Percentiles rank a stretch among this genome's conserved stretches.
phyloP scores from a whole-genome alignment of 305 asterid genomes.

The Coffea humblotiana region DNA sequence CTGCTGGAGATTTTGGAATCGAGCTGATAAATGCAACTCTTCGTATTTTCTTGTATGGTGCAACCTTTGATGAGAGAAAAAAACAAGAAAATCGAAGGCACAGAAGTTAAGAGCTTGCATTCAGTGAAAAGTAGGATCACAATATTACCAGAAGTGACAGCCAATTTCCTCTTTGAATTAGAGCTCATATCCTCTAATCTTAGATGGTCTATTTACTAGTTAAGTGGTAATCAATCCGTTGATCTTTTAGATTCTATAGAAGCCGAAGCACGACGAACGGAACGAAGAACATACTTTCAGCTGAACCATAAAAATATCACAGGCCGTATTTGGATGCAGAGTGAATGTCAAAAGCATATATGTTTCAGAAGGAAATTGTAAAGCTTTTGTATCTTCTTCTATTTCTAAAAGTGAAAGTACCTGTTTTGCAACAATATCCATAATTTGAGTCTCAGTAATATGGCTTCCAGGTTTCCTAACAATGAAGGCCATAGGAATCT shows the following conservation, averaged over 20 bases:
- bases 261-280: background rate
- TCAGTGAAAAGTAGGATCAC: background rate
- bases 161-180: background rate
- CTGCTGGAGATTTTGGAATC: slow-evolving; percentile 76
- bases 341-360: background rate
- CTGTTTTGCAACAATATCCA: slow-evolving; percentile 66
- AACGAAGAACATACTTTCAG: background rate
- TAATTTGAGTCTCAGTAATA: slow-evolving; percentile 52
- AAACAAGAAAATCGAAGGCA: background rate
- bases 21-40: slow-evolving; percentile 56
- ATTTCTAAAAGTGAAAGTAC: slow-evolving; percentile 30
- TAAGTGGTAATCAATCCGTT: background rate
- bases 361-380: background rate
- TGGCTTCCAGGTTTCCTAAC: slow-evolving; percentile 63
- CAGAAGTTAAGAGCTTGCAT: background rate
- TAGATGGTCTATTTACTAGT: background rate
- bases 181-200: background rate
- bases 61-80: slow-evolving; percentile 45
- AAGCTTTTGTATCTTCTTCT: background rate
- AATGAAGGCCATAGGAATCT: slow-evolving; percentile 82
- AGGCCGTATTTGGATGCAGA: background rate
- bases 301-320: background rate
- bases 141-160: background rate
- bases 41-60: slow-evolving; percentile 73
- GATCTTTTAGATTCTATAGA: background rate